A percentile compares a stretch with the other conserved stretches of the same genome.
These are phyloP conservation scores for Pyrenophora seminiperda DNA, from an alignment of 2,329 filamentous ascomycete species.

Conservation along the genomic window DNA sequence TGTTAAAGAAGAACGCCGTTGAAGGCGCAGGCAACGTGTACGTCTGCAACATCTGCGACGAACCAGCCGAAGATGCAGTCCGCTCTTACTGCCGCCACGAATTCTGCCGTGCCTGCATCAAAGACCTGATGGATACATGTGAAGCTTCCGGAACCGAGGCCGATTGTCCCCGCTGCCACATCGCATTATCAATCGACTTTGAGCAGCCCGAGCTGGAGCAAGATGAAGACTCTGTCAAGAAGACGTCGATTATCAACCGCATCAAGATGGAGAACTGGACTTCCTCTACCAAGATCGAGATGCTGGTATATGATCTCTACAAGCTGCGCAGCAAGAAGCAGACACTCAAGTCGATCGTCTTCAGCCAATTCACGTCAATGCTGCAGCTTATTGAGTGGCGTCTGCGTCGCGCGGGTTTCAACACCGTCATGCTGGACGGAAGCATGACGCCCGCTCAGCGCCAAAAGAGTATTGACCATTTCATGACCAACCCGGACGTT, in stretches of 20 bases:
- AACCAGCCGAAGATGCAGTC: conserved; percentile 92
- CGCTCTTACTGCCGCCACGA: conserved; percentile 92
- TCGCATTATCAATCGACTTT: conserved; percentile 84
- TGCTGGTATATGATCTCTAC: conserved; percentile 92
- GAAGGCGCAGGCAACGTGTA: conserved; percentile 88
- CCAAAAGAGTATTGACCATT: conserved; percentile 91
- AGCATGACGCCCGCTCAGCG: conserved; percentile 95
- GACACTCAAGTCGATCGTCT: conserved; percentile 95
- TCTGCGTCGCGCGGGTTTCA: conserved; percentile 92
- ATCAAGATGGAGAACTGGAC: conserved; percentile 99
- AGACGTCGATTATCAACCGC: conserved; percentile 95
- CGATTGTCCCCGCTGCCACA: conserved; percentile 91
- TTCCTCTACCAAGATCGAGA: conserved; percentile 96
- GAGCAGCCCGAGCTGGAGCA: conserved; percentile 96
- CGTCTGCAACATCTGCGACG: conserved; percentile 94
- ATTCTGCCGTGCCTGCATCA: conserved; percentile 82
- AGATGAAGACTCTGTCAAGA: conserved; percentile 84
- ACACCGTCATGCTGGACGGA: conserved; percentile 96
- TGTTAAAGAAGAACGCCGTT: conserved; percentile 79
- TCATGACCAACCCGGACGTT: conserved; percentile 92
- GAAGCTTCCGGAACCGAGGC: conserved; percentile 63
- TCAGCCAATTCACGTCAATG: conserved; percentile 97
- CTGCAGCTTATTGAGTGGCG: conserved; percentile 97
- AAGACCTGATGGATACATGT: conserved; percentile 78
- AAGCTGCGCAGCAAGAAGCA: conserved; percentile 89